Percentiles rank a stretch among this genome's conserved stretches.
Evolutionary conservation across 805 yeast species (phyloP).

Genomic region (Suhomyces canberraensis): DNA sequence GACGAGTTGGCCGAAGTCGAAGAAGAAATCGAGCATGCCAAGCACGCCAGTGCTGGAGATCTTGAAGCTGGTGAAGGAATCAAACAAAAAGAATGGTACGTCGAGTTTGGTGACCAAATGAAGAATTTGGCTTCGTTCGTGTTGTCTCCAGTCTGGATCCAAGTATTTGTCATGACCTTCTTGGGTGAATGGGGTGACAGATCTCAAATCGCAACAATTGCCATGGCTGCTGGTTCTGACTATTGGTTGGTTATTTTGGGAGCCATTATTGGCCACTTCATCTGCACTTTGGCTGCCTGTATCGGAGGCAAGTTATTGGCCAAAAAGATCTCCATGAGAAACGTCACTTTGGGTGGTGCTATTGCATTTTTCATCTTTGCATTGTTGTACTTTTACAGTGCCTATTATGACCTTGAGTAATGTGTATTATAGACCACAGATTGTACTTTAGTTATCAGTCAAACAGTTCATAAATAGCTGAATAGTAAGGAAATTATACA

Average conservation of each 20-base stretch:
- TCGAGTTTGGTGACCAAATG: constrained; percentile 37
- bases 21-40: constrained; percentile 74
- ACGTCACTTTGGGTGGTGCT: constrained; percentile 89
- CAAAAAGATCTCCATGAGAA: constrained; percentile 83
- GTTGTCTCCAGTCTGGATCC: constrained; percentile 88
- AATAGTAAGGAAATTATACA: no score
- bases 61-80: constrained; percentile 55
- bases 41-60: constrained; percentile 48
- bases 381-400: constrained; percentile 73
- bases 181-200: constrained; percentile 99
- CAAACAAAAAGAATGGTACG: constrained; percentile 21
- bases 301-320: constrained; percentile 91
- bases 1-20: constrained; percentile 97
- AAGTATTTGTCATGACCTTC: constrained; percentile 93
- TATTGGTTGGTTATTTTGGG: constrained; percentile 88
- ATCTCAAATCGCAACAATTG: constrained; percentile 96
- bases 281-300: constrained; percentile 90
- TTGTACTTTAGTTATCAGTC: no score
- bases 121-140: constrained; percentile 57
- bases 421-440: no score
- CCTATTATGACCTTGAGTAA: constrained; percentile 31
- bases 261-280: constrained; percentile 82
- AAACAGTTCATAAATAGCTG: no score
- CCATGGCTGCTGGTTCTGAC: constrained; percentile 96
- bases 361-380: constrained; percentile 82